Evolutionary conservation across 2,329 filamentous ascomycete species (phyloP).

Genomic region (Fusarium chuoi): DNA sequence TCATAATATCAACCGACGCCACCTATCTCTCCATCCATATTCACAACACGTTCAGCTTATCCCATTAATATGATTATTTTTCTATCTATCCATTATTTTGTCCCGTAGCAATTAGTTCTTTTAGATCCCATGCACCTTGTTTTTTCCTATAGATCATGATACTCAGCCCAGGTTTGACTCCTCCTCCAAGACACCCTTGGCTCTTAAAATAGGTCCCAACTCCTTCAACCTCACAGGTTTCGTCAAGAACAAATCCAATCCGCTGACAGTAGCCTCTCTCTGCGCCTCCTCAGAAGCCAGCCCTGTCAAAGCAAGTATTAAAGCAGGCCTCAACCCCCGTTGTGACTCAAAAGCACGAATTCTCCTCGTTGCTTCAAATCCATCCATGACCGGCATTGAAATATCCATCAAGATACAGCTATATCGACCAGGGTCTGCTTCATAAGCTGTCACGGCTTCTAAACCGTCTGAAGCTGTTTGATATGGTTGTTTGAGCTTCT

Average conservation of each 20-base stretch:
- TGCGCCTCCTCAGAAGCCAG: conserved; percentile 61
- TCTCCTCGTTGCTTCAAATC: conserved; percentile 59
- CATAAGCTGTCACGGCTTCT: conserved; percentile 48
- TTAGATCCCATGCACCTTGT: neutral
- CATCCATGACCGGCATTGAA: conserved; percentile 68
- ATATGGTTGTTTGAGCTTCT: conserved; percentile 46
- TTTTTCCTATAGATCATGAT: no score
- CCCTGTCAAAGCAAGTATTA: conserved; percentile 64
- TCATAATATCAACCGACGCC: neutral
- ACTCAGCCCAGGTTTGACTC: conserved; percentile 12
- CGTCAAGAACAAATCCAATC: conserved; percentile 65
- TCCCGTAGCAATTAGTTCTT: neutral
- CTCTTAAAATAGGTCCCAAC: conserved; percentile 40
- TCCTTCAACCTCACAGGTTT: conserved; percentile 62
- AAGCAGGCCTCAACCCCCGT: conserved; percentile 52
- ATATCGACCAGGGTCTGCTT: conserved; percentile 36
- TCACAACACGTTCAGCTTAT: neutral
- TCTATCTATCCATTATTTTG: neutral
- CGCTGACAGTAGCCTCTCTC: conserved; percentile 63
- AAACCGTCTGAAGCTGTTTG: conserved; percentile 49
- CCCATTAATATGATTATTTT: neutral
- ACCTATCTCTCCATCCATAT: neutral
- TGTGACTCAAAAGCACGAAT: conserved; percentile 62
- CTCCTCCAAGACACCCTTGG: conserved; percentile 30
- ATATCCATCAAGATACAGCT: conserved; percentile 58